Evolutionary conservation across 1,284 basidiomycete species (phyloP).

Genomic region (Cryptococcus jaspeensis): DNA sequence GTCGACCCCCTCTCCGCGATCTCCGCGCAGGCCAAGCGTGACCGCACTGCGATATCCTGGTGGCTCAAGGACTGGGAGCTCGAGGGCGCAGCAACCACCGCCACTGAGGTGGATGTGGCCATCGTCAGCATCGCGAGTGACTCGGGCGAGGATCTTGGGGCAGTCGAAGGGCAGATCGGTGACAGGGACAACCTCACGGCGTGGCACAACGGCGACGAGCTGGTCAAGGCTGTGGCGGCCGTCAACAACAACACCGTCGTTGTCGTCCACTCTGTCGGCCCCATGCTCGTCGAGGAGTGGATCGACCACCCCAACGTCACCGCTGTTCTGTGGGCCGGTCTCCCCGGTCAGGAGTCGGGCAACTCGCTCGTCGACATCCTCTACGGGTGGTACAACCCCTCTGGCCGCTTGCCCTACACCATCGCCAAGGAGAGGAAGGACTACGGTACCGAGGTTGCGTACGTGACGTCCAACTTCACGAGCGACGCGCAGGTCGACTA

Average conservation of each 20-base stretch:
- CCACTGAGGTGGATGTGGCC: slow-evolving; percentile 60
- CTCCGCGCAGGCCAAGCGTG: slow-evolving; percentile 57
- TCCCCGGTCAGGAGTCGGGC: slow-evolving; percentile 72
- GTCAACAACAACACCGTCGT: slow-evolving; percentile 71
- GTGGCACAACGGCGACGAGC: slow-evolving; percentile 69
- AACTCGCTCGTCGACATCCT: slow-evolving; percentile 66
- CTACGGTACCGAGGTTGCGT: slow-evolving; percentile 58
- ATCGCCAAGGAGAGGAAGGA: slow-evolving; percentile 68
- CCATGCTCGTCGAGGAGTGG: slow-evolving; percentile 71
- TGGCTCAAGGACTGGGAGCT: slow-evolving; percentile 66
- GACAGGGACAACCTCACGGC: slow-evolving; percentile 78
- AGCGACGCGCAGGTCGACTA: slow-evolving; percentile 59
- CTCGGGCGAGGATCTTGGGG: slow-evolving; percentile 74
- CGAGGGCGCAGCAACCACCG: slow-evolving; percentile 57
- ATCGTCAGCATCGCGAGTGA: slow-evolving; percentile 67
- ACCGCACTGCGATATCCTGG: slow-evolving; percentile 57
- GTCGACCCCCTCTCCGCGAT: slow-evolving; percentile 66
- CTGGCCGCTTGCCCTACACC: slow-evolving; percentile 74
- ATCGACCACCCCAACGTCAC: slow-evolving; percentile 64
- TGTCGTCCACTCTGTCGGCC: slow-evolving; percentile 73
- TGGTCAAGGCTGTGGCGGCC: slow-evolving; percentile 49
- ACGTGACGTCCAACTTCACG: slow-evolving; percentile 36
- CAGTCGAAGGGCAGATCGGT: slow-evolving; percentile 48
- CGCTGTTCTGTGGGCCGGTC: slow-evolving; percentile 54
- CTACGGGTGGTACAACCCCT: slow-evolving; percentile 63